Evolutionary conservation across 148 eudicot genomes (phyloP).

Genomic region (Tetragonia tetragonoides): DNA sequence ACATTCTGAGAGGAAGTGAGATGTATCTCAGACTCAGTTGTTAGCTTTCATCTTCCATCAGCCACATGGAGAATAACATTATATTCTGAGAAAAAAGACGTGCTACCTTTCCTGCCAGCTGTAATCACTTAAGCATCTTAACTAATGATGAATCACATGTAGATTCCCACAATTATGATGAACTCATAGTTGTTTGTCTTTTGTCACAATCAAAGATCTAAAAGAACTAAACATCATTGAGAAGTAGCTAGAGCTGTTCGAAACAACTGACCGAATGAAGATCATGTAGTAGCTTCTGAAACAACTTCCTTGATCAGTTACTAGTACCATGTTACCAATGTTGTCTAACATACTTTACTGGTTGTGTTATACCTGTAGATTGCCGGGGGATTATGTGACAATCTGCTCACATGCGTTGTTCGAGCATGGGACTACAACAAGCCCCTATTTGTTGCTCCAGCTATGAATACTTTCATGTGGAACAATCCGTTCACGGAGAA

Average conservation of each 20-base stretch:
- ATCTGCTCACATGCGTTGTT: constrained; percentile 78
- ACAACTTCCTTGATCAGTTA: too few relatives aligned
- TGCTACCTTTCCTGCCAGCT: constrained; percentile 15
- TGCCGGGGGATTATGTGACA: constrained; percentile 93
- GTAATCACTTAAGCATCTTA: constrained; percentile 12
- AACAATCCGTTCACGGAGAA: constrained; percentile 87
- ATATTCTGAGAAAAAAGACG: background rate
- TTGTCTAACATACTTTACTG: background rate
- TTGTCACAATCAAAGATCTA: background rate
- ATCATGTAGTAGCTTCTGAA: too few relatives aligned
- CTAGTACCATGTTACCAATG: too few relatives aligned
- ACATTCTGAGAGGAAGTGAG: background rate
- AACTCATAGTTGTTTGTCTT: background rate
- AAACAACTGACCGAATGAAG: background rate
- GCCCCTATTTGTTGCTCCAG: constrained; percentile 88
- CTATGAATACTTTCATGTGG: constrained; percentile 98
- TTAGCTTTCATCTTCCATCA: constrained; percentile 4
- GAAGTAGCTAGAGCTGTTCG: background rate
- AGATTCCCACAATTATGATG: background rate
- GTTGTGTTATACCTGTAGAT: constrained; percentile 38
- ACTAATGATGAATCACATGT: constrained; percentile 14
- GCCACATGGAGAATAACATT: background rate
- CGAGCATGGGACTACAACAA: constrained; percentile 96
- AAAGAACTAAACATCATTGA: background rate
- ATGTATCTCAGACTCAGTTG: background rate